A percentile compares a stretch with the other conserved stretches of the same genome.
phyloP scores from a whole-genome alignment of 257 asterid genomes.

The Parsonsia alboflavescens region DNA sequence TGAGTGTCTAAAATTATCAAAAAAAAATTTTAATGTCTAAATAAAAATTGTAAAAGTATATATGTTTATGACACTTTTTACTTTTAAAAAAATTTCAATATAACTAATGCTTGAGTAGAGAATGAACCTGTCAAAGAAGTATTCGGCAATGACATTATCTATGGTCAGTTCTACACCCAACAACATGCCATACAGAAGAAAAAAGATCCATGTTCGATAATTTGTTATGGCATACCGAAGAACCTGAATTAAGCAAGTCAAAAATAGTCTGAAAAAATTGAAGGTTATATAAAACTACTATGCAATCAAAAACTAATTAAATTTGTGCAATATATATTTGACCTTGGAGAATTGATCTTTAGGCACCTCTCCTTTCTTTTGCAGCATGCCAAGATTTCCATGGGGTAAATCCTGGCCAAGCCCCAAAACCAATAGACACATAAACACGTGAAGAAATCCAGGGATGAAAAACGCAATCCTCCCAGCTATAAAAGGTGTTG shows the following conservation, averaged over 20 bases:
- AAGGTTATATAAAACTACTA: too few species aligned
- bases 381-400: slow-evolving; percentile 39
- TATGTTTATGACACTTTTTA: too few species aligned
- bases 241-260: slow-evolving; percentile 16
- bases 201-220: slow-evolving; percentile 57
- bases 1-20: too few species aligned
- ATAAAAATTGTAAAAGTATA: too few species aligned
- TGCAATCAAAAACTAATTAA: too few species aligned
- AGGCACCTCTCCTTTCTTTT: slow-evolving; percentile 38
- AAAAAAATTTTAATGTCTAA: too few species aligned
- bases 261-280: neutral
- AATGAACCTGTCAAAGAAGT: slow-evolving; percentile 54
- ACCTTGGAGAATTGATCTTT: slow-evolving; percentile 42
- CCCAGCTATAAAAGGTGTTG: slow-evolving; percentile 55
- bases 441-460: slow-evolving; percentile 43
- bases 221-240: slow-evolving; percentile 44
- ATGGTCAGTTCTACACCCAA: slow-evolving; percentile 54
- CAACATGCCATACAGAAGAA: slow-evolving; percentile 53
- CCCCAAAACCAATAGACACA: slow-evolving; percentile 42
- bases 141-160: slow-evolving; percentile 51
- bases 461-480: slow-evolving; percentile 52
- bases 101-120: neutral
- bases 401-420: slow-evolving; percentile 62
- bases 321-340: neutral
- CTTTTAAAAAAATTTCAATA: too few species aligned